Conservation (phyloP, 2,329 filamentous ascomycete species). For the Pseudogymnoascus verrucosus region DNA sequence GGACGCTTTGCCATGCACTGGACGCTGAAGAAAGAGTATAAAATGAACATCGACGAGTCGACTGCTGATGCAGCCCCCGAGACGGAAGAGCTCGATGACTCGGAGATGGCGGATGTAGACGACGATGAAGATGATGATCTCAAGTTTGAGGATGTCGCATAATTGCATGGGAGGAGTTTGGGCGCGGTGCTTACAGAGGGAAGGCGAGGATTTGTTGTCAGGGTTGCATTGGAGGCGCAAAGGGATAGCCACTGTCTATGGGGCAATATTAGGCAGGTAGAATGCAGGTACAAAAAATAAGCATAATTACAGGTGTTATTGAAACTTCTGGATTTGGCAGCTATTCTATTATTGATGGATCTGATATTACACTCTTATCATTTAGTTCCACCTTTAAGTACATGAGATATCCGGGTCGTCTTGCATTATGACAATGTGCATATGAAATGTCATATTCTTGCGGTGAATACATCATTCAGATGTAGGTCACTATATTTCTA, state of each 20-base stretch:
- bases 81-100: constrained; percentile 35
- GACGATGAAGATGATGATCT: constrained; percentile 55
- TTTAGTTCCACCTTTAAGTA: not conserved
- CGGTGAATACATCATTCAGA: not conserved
- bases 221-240: constrained; percentile 6
- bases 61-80: constrained; percentile 37
- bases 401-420: not conserved
- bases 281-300: constrained; percentile 5
- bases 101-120: constrained; percentile 45
- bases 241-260: not conserved
- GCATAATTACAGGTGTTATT: constrained; percentile 10
- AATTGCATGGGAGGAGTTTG: constrained; percentile 14
- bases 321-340: constrained; percentile 13
- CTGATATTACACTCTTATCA: not conserved
- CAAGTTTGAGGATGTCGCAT: constrained; percentile 68
- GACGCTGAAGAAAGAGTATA: constrained; percentile 67
- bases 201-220: constrained; percentile 8
- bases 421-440: not conserved
- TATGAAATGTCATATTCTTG: not conserved
- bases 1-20: constrained; percentile 82
- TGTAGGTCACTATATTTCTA: not conserved
- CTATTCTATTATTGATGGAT: not conserved
- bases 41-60: constrained; percentile 42
- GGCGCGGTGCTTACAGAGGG: constrained; percentile 8
- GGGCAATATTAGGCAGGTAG: not conserved